These are phyloP conservation scores for Agaricus subrufescens DNA, from an alignment of 768 basidiomycete species.

Conservation along the genomic window DNA sequence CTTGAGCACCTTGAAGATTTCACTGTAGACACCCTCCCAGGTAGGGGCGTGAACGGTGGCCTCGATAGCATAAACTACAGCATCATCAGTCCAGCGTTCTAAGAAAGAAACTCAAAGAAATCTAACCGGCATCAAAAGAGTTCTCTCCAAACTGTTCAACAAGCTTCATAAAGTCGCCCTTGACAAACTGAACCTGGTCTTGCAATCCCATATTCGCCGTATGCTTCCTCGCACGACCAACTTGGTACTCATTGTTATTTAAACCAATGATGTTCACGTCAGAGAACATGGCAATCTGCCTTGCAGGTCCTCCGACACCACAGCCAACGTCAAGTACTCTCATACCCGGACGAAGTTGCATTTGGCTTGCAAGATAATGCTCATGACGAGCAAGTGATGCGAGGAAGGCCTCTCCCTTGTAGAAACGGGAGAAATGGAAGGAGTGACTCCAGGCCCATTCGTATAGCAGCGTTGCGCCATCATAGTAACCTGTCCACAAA, in stretches of 20 bases:
- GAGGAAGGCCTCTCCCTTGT: slow-evolving; percentile 78
- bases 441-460: slow-evolving; percentile 91
- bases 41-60: slow-evolving; percentile 95
- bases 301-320: slow-evolving; percentile 95
- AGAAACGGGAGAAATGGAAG: slow-evolving; percentile 98
- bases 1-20: slow-evolving; percentile 92
- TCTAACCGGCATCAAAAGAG: slow-evolving; percentile 89
- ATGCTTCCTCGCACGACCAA: slow-evolving; percentile 81
- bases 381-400: slow-evolving; percentile 88
- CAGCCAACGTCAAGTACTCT: slow-evolving; percentile 97
- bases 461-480: slow-evolving; percentile 93
- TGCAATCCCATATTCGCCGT: slow-evolving; percentile 73
- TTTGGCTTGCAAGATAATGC: slow-evolving; percentile 90
- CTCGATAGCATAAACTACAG: slow-evolving; percentile 90
- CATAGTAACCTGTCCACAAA: slow-evolving; percentile 74
- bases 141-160: slow-evolving; percentile 87
- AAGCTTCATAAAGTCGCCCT: slow-evolving; percentile 97
- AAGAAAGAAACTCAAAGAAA: background rate
- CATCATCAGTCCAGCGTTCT: background rate
- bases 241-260: slow-evolving; percentile 97
- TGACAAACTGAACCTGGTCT: slow-evolving; percentile 74
- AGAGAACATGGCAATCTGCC: slow-evolving; percentile 89
- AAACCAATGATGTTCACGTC: slow-evolving; percentile 82
- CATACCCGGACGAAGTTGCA: slow-evolving; percentile 86
- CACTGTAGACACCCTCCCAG: slow-evolving; percentile 92